Percentiles rank a stretch among this genome's conserved stretches.
These are phyloP conservation scores for Odonthalia washingtoniensis DNA, from an alignment of 31 red algal species.

Conservation along the genomic window DNA sequence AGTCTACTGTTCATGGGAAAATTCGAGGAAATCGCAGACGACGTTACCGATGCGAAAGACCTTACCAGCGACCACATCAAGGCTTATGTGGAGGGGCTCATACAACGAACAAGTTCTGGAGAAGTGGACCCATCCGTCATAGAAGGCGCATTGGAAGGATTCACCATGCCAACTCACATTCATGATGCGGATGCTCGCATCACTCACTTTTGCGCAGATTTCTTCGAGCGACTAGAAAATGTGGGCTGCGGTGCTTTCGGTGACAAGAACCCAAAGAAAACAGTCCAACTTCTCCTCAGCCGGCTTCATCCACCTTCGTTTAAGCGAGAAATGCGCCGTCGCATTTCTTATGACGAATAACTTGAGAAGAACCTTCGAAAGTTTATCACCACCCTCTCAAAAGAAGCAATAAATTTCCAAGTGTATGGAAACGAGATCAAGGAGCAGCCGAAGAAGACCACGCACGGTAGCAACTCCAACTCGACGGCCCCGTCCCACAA, in stretches of 20 bases:
- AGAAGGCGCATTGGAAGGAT: not conserved
- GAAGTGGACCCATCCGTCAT: not conserved
- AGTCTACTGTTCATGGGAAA: slow-evolving; percentile 20
- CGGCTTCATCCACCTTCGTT: slow-evolving; percentile 27
- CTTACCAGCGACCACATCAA: not conserved
- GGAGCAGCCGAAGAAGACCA: not conserved
- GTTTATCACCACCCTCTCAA: slow-evolving; percentile 16
- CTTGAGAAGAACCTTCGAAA: slow-evolving; percentile 44
- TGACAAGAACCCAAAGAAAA: slow-evolving; percentile 51
- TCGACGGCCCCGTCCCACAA: not conserved
- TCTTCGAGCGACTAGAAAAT: slow-evolving; percentile 60
- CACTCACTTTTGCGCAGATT: slow-evolving; percentile 49
- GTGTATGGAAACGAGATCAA: slow-evolving; percentile 22
- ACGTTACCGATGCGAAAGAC: not conserved
- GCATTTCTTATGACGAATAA: slow-evolving; percentile 24
- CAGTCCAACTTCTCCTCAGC: slow-evolving; percentile 11
- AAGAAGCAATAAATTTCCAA: slow-evolving; percentile 51
- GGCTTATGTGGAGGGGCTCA: not conserved
- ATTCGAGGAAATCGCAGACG: not conserved
- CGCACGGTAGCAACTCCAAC: not conserved
- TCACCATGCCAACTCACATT: slow-evolving; percentile 38
- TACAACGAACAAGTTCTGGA: not conserved
- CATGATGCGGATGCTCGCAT: slow-evolving; percentile 50
- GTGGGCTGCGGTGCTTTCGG: slow-evolving; percentile 47
- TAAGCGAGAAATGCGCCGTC: slow-evolving; percentile 34